Conservation (phyloP, 768 basidiomycete genomes). For the Mycena belliarum region DNA sequence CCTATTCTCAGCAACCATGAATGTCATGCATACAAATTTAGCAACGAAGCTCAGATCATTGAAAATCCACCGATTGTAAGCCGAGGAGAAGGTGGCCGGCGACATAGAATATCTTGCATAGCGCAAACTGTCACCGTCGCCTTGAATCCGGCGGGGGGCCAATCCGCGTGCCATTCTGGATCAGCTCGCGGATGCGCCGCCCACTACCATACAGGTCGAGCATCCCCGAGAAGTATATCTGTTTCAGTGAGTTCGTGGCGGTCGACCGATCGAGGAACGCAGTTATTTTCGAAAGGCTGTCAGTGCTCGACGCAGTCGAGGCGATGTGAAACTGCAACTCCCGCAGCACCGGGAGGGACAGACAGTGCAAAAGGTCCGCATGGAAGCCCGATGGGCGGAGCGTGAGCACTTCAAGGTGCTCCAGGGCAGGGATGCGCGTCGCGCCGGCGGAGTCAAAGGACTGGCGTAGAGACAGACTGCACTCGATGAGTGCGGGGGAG, state of each 20-base stretch:
- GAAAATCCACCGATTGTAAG: too few relatives aligned
- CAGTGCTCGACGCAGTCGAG: background rate
- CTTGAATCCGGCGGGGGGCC: slow-evolving; percentile 9
- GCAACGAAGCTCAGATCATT: too few relatives aligned
- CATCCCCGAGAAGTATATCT: slow-evolving; percentile 12
- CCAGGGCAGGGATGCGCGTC: slow-evolving; percentile 7
- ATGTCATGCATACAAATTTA: too few relatives aligned
- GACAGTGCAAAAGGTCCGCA: slow-evolving; percentile 12
- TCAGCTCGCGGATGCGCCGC: background rate
- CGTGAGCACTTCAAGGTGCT: slow-evolving; percentile 8
- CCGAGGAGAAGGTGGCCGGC: too few relatives aligned
- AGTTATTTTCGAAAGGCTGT: background rate
- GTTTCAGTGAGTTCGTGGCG: background rate
- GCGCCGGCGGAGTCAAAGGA: slow-evolving; percentile 8
- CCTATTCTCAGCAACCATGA: too few relatives aligned
- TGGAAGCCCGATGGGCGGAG: slow-evolving; percentile 12
- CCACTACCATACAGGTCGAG: background rate
- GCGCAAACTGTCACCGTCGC: slow-evolving; percentile 8
- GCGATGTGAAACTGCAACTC: slow-evolving; percentile 16
- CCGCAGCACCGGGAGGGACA: slow-evolving; percentile 10
- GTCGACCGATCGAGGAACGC: slow-evolving; percentile 11
- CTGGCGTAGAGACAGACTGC: slow-evolving; percentile 10
- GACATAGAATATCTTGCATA: too few relatives aligned
- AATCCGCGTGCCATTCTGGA: slow-evolving; percentile 5
- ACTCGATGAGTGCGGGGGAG: slow-evolving; percentile 8